Evolutionary conservation across 768 basidiomycete genomes (phyloP).

Genomic region (Rhizopogon rudus): DNA sequence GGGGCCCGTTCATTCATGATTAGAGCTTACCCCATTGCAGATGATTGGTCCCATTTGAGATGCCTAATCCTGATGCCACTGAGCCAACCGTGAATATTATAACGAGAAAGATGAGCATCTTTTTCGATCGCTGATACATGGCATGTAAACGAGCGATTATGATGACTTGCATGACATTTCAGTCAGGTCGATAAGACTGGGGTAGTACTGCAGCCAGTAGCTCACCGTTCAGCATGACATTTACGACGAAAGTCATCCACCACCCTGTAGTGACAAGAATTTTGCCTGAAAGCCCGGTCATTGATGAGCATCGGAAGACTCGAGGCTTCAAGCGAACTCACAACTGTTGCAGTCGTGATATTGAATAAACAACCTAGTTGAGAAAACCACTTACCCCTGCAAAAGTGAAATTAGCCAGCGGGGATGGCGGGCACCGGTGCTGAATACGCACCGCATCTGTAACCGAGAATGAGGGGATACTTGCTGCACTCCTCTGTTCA

Average conservation of each 20-base stretch:
- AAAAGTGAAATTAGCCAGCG: too few species aligned
- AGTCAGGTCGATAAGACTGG: background rate
- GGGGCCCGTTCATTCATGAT: background rate
- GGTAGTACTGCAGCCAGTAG: background rate
- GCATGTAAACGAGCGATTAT: background rate
- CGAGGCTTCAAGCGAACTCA: background rate
- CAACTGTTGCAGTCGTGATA: background rate
- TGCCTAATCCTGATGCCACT: background rate
- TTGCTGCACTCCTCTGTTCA: background rate
- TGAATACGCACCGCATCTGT: background rate
- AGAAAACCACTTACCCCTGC: background rate
- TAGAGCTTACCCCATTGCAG: background rate
- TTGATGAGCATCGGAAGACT: background rate
- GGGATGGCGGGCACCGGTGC: too few species aligned
- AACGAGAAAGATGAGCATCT: background rate
- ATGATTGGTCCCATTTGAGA: background rate
- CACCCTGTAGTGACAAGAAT: background rate
- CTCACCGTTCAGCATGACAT: background rate
- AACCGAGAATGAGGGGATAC: background rate
- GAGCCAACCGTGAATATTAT: background rate
- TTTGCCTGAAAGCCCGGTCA: background rate
- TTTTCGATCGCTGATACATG: background rate
- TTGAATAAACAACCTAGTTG: background rate
- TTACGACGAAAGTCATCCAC: background rate
- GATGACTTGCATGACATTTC: background rate